Evolutionary conservation across 2,329 filamentous ascomycete genomes (phyloP).

Genomic region (Calycina herbarum): DNA sequence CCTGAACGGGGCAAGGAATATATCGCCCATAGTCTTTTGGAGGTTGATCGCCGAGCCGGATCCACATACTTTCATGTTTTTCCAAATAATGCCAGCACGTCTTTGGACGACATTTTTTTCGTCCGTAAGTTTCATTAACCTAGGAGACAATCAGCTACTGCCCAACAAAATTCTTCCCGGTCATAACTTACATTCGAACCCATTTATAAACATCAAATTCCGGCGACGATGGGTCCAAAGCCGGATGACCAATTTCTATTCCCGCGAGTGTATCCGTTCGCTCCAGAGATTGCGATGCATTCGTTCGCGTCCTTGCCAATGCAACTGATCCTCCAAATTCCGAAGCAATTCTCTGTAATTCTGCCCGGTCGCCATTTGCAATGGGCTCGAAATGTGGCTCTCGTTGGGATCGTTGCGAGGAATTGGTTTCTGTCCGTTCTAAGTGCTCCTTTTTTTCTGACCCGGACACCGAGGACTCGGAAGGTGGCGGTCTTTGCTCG

Average conservation of each 20-base stretch:
- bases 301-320: slow-evolving; percentile 20
- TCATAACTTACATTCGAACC: slow-evolving; percentile 40
- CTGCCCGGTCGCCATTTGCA: slow-evolving; percentile 27
- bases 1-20: slow-evolving; percentile 58
- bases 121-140: slow-evolving; percentile 47
- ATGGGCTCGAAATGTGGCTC: slow-evolving; percentile 28
- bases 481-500: slow-evolving; percentile 4
- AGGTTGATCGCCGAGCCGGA: slow-evolving; percentile 67
- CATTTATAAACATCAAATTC: slow-evolving; percentile 57
- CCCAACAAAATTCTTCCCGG: background rate
- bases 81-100: slow-evolving; percentile 62
- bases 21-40: slow-evolving; percentile 64
- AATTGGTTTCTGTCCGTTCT: background rate
- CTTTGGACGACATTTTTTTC: slow-evolving; percentile 55
- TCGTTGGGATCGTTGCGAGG: background rate
- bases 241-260: slow-evolving; percentile 46
- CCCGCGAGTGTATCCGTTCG: slow-evolving; percentile 37
- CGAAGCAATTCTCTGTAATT: slow-evolving; percentile 34
- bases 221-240: slow-evolving; percentile 51
- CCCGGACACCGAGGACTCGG: background rate
- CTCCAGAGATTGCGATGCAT: slow-evolving; percentile 18
- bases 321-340: slow-evolving; percentile 21
- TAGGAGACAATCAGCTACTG: background rate
- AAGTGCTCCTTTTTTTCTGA: background rate
- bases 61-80: slow-evolving; percentile 65